A percentile compares a stretch with the other conserved stretches of the same genome.
phyloP scores from a whole-genome alignment of 148 eudicot genomes.

The Fallopia convolvulus region DNA sequence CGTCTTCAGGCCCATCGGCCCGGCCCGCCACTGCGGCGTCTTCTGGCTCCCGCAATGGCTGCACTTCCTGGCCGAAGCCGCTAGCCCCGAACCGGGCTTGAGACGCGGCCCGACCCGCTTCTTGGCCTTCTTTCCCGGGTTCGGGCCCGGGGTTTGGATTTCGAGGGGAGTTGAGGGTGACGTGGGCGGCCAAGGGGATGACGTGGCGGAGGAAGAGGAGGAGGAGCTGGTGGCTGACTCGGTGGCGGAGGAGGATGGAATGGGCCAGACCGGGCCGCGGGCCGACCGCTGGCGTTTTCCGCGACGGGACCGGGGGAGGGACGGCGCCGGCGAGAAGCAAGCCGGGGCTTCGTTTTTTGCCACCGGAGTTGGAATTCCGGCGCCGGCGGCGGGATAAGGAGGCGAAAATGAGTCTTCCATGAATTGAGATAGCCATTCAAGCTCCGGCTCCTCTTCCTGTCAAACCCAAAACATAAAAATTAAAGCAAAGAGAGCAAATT shows the following conservation, averaged over 20 bases:
- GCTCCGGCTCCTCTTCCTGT: not conserved
- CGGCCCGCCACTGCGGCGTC: not conserved
- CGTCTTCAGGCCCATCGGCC: not conserved
- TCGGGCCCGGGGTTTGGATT: not conserved
- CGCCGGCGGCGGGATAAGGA: not conserved
- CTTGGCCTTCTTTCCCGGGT: not conserved
- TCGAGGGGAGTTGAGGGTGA: not conserved
- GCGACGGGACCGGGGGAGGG: not conserved
- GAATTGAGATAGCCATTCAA: not conserved
- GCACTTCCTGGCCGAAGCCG: not conserved
- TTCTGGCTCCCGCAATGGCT: slow-evolving; percentile 3
- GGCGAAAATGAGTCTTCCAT: not conserved
- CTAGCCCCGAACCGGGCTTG: not conserved
- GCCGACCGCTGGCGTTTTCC: not conserved
- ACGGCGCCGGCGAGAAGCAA: not conserved
- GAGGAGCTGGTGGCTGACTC: not conserved
- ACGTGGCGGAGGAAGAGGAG: not conserved
- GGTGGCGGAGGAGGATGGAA: not conserved
- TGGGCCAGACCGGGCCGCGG: not conserved
- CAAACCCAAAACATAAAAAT: not conserved
- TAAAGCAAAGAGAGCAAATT: not conserved
- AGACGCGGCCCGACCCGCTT: not conserved
- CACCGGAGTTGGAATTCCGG: not conserved
- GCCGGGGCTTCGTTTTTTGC: not conserved
- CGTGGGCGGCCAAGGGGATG: slow-evolving; percentile 6